Conservation (phyloP, 495 filamentous ascomycete species). For the Penicillium coprophilum region DNA sequence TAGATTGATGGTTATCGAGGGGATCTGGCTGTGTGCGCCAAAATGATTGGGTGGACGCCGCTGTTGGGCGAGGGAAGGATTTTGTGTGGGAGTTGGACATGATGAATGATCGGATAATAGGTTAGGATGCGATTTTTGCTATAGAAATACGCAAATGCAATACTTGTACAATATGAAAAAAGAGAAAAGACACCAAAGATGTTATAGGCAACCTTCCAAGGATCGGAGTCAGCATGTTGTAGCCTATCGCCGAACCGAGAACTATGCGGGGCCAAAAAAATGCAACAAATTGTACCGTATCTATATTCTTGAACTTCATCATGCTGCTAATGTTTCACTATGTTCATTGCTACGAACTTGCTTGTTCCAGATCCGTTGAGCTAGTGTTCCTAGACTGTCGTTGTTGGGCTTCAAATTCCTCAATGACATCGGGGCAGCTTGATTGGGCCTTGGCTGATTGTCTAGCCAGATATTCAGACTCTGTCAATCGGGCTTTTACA, state of each 20-base stretch:
- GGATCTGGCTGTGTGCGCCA: conserved; percentile 61
- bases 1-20: conserved; percentile 55
- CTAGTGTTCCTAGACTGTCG: not conserved
- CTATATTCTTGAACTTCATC: not conserved
- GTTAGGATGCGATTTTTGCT: too few species aligned
- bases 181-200: too few species aligned
- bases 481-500: conserved; percentile 8
- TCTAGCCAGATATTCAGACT: conserved; percentile 10
- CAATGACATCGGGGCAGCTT: conserved; percentile 1
- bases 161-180: too few species aligned
- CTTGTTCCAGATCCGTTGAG: not conserved
- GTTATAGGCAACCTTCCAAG: too few species aligned
- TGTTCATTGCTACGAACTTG: not conserved
- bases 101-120: not conserved
- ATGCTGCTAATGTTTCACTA: not conserved
- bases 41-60: conserved; percentile 62
- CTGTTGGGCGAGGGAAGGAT: conserved; percentile 16
- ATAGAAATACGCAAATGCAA: too few species aligned
- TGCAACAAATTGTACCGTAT: not conserved
- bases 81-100: not conserved
- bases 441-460: conserved; percentile 7
- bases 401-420: conserved; percentile 6
- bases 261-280: not conserved
- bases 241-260: too few species aligned
- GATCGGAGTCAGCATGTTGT: too few species aligned